A percentile compares a stretch with the other conserved stretches of the same genome.
Conservation (phyloP, 108 stramenopile genomes). For the Skeletonema costatum region DNA sequence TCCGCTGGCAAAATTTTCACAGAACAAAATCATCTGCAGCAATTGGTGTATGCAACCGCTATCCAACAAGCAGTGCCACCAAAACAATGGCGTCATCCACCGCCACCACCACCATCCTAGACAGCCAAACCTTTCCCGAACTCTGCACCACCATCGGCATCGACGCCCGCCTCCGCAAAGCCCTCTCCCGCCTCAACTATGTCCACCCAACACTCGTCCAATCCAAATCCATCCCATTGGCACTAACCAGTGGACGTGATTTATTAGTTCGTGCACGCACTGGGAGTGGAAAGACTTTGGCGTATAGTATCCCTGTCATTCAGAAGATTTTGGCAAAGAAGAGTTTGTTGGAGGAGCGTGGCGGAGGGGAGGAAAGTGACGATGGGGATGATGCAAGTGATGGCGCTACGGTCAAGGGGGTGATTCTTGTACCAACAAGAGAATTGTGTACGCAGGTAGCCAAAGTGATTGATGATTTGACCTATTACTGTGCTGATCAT, state of each 20-base stretch:
- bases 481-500: conserved; percentile 91
- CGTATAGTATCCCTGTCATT: conserved; percentile 91
- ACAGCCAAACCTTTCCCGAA: conserved; percentile 65
- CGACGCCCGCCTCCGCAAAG: conserved; percentile 79
- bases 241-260: conserved; percentile 88
- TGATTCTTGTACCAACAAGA: conserved; percentile 95
- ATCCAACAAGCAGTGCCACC: neutral
- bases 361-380: conserved; percentile 4
- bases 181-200: conserved; percentile 75
- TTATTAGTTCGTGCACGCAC: conserved; percentile 94
- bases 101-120: neutral
- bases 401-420: conserved; percentile 59
- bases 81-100: neutral
- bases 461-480: conserved; percentile 68
- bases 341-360: conserved; percentile 29
- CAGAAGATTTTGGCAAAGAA: conserved; percentile 89
- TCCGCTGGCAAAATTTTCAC: too few relatives aligned
- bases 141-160: conserved; percentile 75
- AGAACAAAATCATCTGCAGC: too few relatives aligned
- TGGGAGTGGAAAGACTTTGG: conserved; percentile 97
- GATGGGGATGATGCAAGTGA: conserved; percentile 10
- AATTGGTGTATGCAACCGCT: too few relatives aligned
- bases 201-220: conserved; percentile 86
- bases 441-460: conserved; percentile 95
- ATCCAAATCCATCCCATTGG: conserved; percentile 82